Conservation (phyloP, 2,329 filamentous ascomycete species). For the Cryoendolithus antarcticus region DNA sequence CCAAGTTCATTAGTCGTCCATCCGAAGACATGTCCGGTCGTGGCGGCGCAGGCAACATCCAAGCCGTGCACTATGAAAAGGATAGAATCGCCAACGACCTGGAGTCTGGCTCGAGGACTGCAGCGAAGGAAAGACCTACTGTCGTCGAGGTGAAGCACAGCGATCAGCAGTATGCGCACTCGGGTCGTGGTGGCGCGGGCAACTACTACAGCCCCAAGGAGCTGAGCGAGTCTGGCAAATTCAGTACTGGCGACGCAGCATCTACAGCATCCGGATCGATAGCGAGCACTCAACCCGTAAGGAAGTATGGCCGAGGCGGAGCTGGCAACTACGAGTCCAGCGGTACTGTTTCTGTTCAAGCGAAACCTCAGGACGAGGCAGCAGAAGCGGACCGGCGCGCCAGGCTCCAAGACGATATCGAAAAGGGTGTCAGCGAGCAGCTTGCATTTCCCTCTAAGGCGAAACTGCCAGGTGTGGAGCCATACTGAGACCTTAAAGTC, state of each 20-base stretch:
- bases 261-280: neutral
- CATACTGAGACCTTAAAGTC: constrained; percentile 5
- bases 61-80: constrained; percentile 13
- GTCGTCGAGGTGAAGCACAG: constrained; percentile 6
- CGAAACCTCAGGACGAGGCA: constrained; percentile 14
- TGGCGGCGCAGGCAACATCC: constrained; percentile 35
- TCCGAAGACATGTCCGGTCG: constrained; percentile 19
- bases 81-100: constrained; percentile 25
- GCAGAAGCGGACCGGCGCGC: constrained; percentile 17
- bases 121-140: constrained; percentile 7
- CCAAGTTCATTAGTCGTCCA: no score
- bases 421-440: constrained; percentile 28
- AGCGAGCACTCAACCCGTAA: constrained; percentile 6
- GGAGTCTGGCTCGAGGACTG: constrained; percentile 24
- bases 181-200: constrained; percentile 33
- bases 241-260: constrained; percentile 11
- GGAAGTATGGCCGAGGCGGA: constrained; percentile 27
- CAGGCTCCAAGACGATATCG: constrained; percentile 24
- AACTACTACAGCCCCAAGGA: constrained; percentile 34
- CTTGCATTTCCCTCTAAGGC: constrained; percentile 29
- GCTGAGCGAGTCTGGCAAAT: constrained; percentile 27
- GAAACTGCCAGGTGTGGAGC: constrained; percentile 23
- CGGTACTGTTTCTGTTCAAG: constrained; percentile 21
- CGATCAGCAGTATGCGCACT: constrained; percentile 29
- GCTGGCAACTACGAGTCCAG: constrained; percentile 34